Evolutionary conservation across 495 filamentous ascomycete genomes (phyloP), one percentile per base, ranked within the genome.

Genomic region (Neurospora sublineolata): DNA sequence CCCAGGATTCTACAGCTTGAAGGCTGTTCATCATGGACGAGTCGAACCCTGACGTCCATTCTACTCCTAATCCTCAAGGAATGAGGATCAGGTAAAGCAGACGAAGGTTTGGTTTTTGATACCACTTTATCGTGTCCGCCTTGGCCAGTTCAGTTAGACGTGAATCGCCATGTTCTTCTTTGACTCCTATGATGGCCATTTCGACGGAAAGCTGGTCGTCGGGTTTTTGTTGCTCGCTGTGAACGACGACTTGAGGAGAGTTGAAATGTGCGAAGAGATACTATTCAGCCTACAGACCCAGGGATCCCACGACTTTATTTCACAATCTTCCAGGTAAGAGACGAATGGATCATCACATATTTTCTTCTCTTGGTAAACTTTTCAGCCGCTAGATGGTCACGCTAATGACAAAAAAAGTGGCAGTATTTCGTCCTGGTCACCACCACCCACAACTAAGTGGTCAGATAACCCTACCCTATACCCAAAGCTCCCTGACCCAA

Each of bases 11-110:
- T 23, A 89, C 84, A 68, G 86, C 88, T 76, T 91, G 86, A 11
- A 90, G 79, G 5, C 85, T 84, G 75, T 89, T 91, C 81, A 89
- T 89, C 78, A 90, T 88, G 72, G 87, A 86, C 18, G 85, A 87
- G 77, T 90, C 87, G 73, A 89, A 90, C 4, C 88, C 87, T 20
- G 87, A 90, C 0, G 89, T 91, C 81, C 89, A 87, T 77, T 90
- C 89, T 67, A 89, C 86, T 4, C 89, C 90, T 78, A 91, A 86
- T 70, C 83, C 87, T 0, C 87, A 85, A 4, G 88, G 88, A 73
- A 90, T 84, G 74, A 92, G 81, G 40, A 90, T 75, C n/a, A 89
- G 75, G 75, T 92, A 92, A 40, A 92, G 80, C 44, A 75, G 72
- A 70, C 89, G 82, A 39, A 92, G 80, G 77, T 92, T 90, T 0